Percentiles rank a stretch among this genome's conserved stretches.
Conservation (phyloP, 345 rosid species). For the Clarkia xantiana region DNA sequence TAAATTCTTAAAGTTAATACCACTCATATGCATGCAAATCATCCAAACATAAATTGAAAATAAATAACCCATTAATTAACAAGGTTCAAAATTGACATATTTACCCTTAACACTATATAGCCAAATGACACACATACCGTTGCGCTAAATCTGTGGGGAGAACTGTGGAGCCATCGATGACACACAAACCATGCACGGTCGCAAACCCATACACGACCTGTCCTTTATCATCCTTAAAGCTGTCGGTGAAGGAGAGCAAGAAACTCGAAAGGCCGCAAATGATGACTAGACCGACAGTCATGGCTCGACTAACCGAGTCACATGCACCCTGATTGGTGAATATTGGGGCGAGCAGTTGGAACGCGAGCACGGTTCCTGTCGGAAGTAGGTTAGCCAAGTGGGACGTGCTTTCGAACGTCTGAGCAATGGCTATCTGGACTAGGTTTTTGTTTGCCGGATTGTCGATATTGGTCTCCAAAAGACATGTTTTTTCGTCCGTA, state of each 20-base stretch:
- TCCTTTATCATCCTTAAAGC: constrained; percentile 61
- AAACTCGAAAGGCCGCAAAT: constrained; percentile 67
- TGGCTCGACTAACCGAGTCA: constrained; percentile 35
- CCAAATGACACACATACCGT: neutral
- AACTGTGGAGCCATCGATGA: constrained; percentile 60
- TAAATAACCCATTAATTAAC: too few species aligned
- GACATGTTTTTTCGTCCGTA: too few species aligned
- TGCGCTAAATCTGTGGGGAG: constrained; percentile 41
- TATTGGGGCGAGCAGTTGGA: constrained; percentile 70
- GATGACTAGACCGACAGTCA: constrained; percentile 39
- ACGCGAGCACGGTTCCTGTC: constrained; percentile 85
- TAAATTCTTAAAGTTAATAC: too few species aligned
- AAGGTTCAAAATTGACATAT: too few species aligned
- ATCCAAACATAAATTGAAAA: too few species aligned
- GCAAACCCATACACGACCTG: constrained; percentile 62
- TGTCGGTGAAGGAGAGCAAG: constrained; percentile 65
- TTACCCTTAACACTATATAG: neutral
- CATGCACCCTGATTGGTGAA: constrained; percentile 69
- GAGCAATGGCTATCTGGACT: constrained; percentile 63
- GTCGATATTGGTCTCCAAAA: constrained; percentile 2
- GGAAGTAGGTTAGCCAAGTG: constrained; percentile 83
- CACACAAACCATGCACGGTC: constrained; percentile 55
- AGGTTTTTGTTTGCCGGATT: constrained; percentile 23
- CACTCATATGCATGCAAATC: too few species aligned
- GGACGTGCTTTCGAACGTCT: constrained; percentile 81